Base-by-base conservation (phyloP, 2,329 filamentous ascomycete species). In the Dothistroma septosporum region DNA sequence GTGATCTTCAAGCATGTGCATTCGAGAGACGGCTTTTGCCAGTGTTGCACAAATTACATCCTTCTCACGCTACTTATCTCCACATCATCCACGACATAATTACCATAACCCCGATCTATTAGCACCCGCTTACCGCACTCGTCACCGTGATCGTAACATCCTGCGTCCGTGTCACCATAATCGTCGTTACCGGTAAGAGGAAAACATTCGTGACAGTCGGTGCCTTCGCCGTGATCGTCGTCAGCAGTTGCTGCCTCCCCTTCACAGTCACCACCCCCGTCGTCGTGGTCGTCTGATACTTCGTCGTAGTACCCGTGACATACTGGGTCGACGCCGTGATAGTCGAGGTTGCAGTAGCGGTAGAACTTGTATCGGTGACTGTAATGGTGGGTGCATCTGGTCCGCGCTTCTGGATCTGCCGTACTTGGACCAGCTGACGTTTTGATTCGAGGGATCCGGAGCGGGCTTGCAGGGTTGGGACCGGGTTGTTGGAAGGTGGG, bases 351-450 rank as follows among this genome's bases (percentile, higher is more conserved):
- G 32, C 21, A 5, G 53, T 55, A 11, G 53, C 7, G 9, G 33
- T 21, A 37, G 69, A 63, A 10, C 66, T 65, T 7, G 53, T 69
- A 19, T 64, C 64, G 8, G 73, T 76, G 31, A 74, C 63, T 2
- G 71, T 70, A 21, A 73, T 61, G 4, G 71, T 72, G 47, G 71
- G 69, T 48, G 64, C 64, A 53, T 77, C 75, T 0, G 74, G 74
- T 57, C 71, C 72, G 47, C 75, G 72, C 59, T 67, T 70, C 22
- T 63, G 64, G n/a, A 72, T 28, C n/a, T 47, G 8, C 19, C 55
- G 55, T 14, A 50, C 24, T 50, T 49, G 21, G 41, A 57, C 24
- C 19, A 57, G 63, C 62, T 69, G 46, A 47, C 28, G 52, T 24
- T 61, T 60, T 12, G 58, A 53, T 32, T 57, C 49, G n/a, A 59